Evolutionary conservation across 176 grass and related monocot genomes (phyloP).

Genomic region (Eremochloa ophiuroides): DNA sequence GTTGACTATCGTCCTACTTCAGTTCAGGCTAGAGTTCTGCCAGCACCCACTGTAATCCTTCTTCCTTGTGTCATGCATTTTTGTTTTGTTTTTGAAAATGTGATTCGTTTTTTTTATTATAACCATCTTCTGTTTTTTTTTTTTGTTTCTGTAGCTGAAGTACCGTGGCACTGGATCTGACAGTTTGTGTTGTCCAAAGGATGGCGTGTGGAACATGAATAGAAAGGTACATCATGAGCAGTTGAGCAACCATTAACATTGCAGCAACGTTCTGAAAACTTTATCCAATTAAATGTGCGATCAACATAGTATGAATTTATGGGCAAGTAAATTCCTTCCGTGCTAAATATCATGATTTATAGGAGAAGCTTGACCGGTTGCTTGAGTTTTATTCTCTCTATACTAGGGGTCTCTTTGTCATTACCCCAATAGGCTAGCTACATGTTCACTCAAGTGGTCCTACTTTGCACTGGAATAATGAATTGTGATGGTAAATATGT

Average conservation of each 20-base stretch:
- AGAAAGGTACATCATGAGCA: slow-evolving; percentile 34
- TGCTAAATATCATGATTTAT: background rate
- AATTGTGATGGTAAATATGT: background rate
- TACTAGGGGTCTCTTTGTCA: background rate
- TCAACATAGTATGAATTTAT: background rate
- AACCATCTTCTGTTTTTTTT: background rate
- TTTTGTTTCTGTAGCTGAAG: slow-evolving; percentile 37
- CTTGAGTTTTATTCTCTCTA: background rate
- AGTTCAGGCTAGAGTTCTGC: slow-evolving; percentile 52
- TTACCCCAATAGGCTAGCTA: background rate
- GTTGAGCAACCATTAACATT: background rate
- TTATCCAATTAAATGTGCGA: background rate
- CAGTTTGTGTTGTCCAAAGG: slow-evolving; percentile 16
- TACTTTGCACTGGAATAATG: background rate
- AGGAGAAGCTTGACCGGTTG: background rate
- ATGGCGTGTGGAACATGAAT: slow-evolving; percentile 56
- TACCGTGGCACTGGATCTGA: slow-evolving; percentile 43
- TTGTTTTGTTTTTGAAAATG: background rate
- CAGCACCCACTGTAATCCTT: slow-evolving; percentile 40
- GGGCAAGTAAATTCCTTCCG: background rate
- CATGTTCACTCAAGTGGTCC: background rate
- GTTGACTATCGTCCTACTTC: slow-evolving; percentile 39
- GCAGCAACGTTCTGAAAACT: background rate
- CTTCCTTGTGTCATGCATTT: background rate
- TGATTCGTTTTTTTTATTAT: background rate